Conservation (phyloP, 2,329 filamentous ascomycete genomes). For the Fusarium sp. region DNA sequence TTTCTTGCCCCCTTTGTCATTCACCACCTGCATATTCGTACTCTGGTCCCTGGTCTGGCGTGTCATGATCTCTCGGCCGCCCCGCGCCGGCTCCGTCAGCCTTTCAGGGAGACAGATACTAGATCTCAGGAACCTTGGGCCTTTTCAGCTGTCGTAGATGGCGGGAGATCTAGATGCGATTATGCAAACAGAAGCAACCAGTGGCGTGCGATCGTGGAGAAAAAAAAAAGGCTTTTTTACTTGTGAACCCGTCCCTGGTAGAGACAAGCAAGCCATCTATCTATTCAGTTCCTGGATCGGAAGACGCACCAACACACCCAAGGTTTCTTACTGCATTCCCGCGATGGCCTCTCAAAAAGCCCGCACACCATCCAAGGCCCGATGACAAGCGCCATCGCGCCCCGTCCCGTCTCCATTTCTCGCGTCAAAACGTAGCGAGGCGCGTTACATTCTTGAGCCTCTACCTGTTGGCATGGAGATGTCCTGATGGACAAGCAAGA, state of each 20-base stretch:
- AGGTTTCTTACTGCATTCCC: conserved; percentile 20
- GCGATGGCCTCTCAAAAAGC: neutral
- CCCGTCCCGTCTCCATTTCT: neutral
- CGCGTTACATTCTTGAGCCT: conserved; percentile 22
- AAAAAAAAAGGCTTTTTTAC: neutral
- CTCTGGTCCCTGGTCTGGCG: neutral
- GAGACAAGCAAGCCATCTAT: neutral
- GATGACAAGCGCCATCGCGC: neutral
- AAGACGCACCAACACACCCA: neutral
- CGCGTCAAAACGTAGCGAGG: neutral
- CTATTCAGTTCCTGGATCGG: neutral
- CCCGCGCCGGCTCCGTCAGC: neutral
- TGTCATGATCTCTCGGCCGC: neutral
- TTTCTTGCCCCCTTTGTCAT: neutral
- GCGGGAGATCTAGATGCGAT: conserved; percentile 4
- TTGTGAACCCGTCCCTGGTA: neutral
- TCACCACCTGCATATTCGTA: neutral
- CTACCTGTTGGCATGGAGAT: conserved; percentile 10
- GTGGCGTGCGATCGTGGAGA: neutral
- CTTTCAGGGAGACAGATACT: conserved; percentile 12
- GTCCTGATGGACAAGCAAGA: neutral
- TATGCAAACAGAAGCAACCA: neutral
- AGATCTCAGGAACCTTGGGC: conserved; percentile 14
- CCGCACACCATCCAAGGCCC: neutral
- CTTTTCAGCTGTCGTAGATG: neutral